Evolutionary conservation across 345 rosid species (phyloP), one percentile per base, ranked within the genome.

Genomic region (Gossypium bickii): DNA sequence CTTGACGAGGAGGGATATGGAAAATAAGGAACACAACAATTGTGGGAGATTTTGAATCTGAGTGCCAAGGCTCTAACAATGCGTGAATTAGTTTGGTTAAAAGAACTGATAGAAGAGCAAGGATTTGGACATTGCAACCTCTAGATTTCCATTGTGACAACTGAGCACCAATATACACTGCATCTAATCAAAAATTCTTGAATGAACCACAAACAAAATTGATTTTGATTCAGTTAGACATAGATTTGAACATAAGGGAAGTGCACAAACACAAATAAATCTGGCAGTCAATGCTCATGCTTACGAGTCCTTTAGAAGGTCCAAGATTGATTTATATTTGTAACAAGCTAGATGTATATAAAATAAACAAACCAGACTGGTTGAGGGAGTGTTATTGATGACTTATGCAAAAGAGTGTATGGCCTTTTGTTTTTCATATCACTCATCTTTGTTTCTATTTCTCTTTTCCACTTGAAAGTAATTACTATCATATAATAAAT

Each of bases 291-390:
- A 7, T 18, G 51, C 16, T 41, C 24, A 38, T n/a, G 51, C 27
- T 41, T 43, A 64, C 27, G 12, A 64, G 69, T 41, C 51, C 27
- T 64, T 18, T n/a, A 34, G 49, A 18, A 41, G 1, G 16, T 41
- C 69, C 69, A 64, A 64, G 49, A 64, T 48, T 29, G 47, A 64
- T 41, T 64, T 64, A 64, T 41, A 41, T 17, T 63, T 63, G 68
- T 17, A 63, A 63, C n/a, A 63, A 63, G 67, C 68, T 63, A 63
- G 24, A 2, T 41, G 27, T 3, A 64, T n/a, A n/a, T n/a, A 22
- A 41, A 64, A 64, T 41, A 64, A 9, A 41, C 11, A 4, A 64
- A 41, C 15, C 69, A 64, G 16, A 48, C 49, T n/a, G 41, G 41
- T 64, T 41, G 70, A 65, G 52, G 51, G 25, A 41, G 70, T 43